Evolutionary conservation across 306 rosid species (phyloP).

Genomic region (Acacia confusa): DNA sequence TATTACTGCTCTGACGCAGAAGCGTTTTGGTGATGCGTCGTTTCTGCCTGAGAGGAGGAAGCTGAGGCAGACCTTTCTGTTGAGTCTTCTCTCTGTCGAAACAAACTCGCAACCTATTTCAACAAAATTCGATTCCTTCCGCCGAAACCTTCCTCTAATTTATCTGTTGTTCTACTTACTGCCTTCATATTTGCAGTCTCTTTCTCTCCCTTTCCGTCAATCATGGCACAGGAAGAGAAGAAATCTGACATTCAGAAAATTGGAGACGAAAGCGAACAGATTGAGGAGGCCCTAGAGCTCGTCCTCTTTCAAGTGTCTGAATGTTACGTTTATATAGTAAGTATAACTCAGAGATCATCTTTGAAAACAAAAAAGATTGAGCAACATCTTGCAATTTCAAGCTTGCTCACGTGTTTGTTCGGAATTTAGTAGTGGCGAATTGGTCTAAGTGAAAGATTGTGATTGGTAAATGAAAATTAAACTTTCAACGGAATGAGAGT

Average conservation of each 20-base stretch:
- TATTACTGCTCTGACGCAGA: not conserved
- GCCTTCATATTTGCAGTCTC: constrained; percentile 32
- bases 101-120: constrained; percentile 25
- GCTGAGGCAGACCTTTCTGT: constrained; percentile 29
- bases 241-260: constrained; percentile 42
- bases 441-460: constrained; percentile 15
- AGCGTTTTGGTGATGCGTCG: constrained; percentile 36
- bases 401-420: constrained; percentile 25
- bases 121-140: constrained; percentile 26
- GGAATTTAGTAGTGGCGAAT: constrained; percentile 24
- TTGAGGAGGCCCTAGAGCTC: constrained; percentile 78
- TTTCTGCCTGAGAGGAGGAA: constrained; percentile 41
- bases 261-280: constrained; percentile 51
- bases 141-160: constrained; percentile 15
- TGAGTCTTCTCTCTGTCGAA: not conserved
- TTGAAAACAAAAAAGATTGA: not conserved
- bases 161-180: not conserved
- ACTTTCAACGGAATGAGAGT: constrained; percentile 1
- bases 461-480: not conserved
- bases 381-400: not conserved
- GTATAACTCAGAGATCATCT: constrained; percentile 21
- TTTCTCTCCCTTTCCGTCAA: constrained; percentile 26
- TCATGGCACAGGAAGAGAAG: constrained; percentile 67
- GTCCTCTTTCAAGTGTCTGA: constrained; percentile 93
- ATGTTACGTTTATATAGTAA: constrained; percentile 91